phyloP scores from a whole-genome alignment of 768 basidiomycete genomes.

The Cantharellus anzutake region DNA sequence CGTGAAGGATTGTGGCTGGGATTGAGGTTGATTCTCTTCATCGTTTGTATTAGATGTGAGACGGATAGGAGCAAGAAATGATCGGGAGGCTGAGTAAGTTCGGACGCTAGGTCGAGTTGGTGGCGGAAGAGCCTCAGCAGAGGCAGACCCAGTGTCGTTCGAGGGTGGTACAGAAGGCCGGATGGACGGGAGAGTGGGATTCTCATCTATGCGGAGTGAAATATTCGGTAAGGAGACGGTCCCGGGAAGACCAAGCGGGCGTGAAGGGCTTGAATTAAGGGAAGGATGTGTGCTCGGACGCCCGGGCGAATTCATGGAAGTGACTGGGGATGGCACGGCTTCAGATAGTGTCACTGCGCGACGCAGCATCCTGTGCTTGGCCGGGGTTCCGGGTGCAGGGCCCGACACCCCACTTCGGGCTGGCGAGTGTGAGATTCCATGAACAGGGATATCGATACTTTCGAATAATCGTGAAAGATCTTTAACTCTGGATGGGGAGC shows the following conservation, averaged over 20 bases:
- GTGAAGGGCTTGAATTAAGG: not conserved
- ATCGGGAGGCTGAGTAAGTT: slow-evolving; percentile 64
- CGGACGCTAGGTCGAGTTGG: slow-evolving; percentile 12
- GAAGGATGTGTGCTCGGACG: not conserved
- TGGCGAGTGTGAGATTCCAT: too few species aligned
- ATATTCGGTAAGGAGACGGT: not conserved
- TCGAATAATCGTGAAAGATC: too few species aligned
- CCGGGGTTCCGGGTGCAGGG: not conserved
- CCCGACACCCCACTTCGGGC: too few species aligned
- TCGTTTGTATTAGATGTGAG: slow-evolving; percentile 8
- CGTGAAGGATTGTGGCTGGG: not conserved
- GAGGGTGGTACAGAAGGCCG: too few species aligned
- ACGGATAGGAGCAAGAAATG: slow-evolving; percentile 51
- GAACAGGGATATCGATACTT: too few species aligned
- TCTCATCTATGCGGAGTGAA: not conserved
- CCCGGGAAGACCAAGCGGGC: not conserved
- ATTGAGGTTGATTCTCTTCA: not conserved
- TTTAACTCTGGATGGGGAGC: too few species aligned
- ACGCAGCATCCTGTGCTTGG: not conserved
- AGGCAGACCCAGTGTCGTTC: not conserved
- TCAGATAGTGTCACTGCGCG: not conserved
- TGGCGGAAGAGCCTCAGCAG: not conserved
- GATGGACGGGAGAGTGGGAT: not conserved
- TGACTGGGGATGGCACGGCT: not conserved
- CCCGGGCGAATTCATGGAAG: not conserved